Conservation (phyloP, 2,329 filamentous ascomycete species). For the Diplodia scrobiculata region DNA sequence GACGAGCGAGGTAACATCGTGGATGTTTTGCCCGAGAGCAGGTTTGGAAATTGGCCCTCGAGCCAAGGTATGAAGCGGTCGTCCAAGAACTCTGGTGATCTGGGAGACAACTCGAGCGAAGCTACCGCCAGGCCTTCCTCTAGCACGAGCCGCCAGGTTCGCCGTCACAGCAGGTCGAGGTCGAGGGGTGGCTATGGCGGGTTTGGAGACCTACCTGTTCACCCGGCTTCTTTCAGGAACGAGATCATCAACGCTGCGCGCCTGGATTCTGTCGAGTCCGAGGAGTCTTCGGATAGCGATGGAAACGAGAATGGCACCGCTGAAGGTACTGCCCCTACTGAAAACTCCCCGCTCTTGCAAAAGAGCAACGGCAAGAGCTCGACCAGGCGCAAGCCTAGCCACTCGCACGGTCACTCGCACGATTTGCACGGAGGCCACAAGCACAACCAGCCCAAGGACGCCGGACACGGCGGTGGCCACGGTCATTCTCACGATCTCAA, state of each 20-base stretch:
- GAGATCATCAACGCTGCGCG: conserved; percentile 86
- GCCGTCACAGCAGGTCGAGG: conserved; percentile 59
- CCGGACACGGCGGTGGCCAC: conserved; percentile 50
- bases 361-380: conserved; percentile 40
- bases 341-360: conserved; percentile 43
- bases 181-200: conserved; percentile 47
- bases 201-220: conserved; percentile 74
- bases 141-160: conserved; percentile 4
- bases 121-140: conserved; percentile 3
- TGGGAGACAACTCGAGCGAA: conserved; percentile 8
- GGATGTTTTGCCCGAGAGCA: conserved; percentile 65
- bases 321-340: conserved; percentile 49
- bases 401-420: conserved; percentile 34
- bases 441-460: conserved; percentile 73
- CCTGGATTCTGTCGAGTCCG: conserved; percentile 58
- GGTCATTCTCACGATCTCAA: conserved; percentile 86
- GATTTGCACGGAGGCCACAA: conserved; percentile 70
- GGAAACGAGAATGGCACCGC: conserved; percentile 35
- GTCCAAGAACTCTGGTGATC: not conserved
- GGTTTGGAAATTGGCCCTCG: conserved; percentile 56
- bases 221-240: conserved; percentile 86
- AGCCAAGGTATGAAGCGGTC: conserved; percentile 29
- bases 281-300: conserved; percentile 61
- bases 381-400: conserved; percentile 29
- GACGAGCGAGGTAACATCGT: conserved; percentile 62